Evolutionary conservation across 2,329 filamentous ascomycete genomes (phyloP), one percentile per base, ranked within the genome.

Genomic region (Pestalotiopsis sp.): DNA sequence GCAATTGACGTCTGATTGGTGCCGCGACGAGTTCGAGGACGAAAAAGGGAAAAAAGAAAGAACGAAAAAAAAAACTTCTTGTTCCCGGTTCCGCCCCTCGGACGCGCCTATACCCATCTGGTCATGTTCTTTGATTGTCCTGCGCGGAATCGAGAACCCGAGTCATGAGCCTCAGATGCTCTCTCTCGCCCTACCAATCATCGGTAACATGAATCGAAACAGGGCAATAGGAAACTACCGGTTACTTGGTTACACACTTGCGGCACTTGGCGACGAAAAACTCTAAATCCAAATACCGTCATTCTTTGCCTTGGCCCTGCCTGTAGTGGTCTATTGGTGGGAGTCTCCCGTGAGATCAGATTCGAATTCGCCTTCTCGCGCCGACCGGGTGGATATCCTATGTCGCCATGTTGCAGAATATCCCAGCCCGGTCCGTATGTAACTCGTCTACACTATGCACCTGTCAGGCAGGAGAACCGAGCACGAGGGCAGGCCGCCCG

Each of bases 391-490:
- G 59, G 27, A 20, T 27, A 39, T 62, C n/a, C 27, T 27, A 39
- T 62, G 59, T 27, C 31, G 31, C 59, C 59, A 36, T 36, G n/a
- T 20, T 52, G 45, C 45, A 52, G 41, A 49, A n/a, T 36, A 31
- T 38, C 31, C 31, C 58, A n/a, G 13, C n/a, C 36, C 27, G 27
- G 31, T 36, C 31, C 31, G 31, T 36, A 36, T 36, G 31, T 36
- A 36, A 36, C 31, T 36, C 59, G 12, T 62, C 17, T 36, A 39
- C 59, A 52, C 45, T 52, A 52, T 52, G 45, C 36, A 36, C 31
- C 59, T 39, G 59, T 62, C 27, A 62, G 59, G 59, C 59, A 62
- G 59, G 59, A 62, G 59, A 27, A 62, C 59, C 59, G 59, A 62
- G 59, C 45, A 59, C 9, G 31, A 27, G 25, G 27, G 57, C 57